Percentiles rank a stretch among this genome's conserved stretches.
These are phyloP conservation scores for Tylopilus felleus DNA, from an alignment of 768 basidiomycete genomes.

Conservation along the genomic window DNA sequence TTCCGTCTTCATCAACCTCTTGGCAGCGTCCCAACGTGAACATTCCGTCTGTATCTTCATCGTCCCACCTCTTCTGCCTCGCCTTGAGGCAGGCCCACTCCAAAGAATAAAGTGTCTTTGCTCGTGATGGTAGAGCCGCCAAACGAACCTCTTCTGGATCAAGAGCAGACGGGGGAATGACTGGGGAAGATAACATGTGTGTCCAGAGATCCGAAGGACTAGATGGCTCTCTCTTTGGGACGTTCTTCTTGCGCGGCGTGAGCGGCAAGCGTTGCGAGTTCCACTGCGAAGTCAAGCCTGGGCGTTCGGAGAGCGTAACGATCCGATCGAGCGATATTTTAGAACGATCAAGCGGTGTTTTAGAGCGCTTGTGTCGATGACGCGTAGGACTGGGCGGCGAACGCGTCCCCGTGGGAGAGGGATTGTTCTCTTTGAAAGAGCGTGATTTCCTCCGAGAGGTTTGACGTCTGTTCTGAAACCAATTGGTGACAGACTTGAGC, in stretches of 20 bases:
- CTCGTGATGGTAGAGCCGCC: slow-evolving; percentile 27
- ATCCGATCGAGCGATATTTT: slow-evolving; percentile 31
- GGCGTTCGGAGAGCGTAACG: slow-evolving; percentile 30
- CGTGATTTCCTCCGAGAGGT: slow-evolving; percentile 30
- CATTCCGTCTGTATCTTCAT: slow-evolving; percentile 19
- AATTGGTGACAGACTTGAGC: slow-evolving; percentile 67
- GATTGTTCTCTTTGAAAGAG: slow-evolving; percentile 22
- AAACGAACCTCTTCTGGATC: slow-evolving; percentile 26
- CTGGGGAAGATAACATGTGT: slow-evolving; percentile 30
- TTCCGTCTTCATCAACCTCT: slow-evolving; percentile 10
- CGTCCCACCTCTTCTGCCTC: slow-evolving; percentile 28
- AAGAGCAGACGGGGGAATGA: slow-evolving; percentile 16
- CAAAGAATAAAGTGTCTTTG: slow-evolving; percentile 50
- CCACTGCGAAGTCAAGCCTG: slow-evolving; percentile 12
- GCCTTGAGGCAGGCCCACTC: slow-evolving; percentile 71
- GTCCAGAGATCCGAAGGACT: slow-evolving; percentile 28
- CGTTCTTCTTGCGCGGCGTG: slow-evolving; percentile 27
- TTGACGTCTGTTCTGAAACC: slow-evolving; percentile 83
- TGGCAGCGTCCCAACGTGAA: not conserved
- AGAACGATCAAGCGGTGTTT: slow-evolving; percentile 21
- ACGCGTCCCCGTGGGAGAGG: slow-evolving; percentile 5
- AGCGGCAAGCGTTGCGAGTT: slow-evolving; percentile 15
- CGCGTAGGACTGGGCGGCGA: slow-evolving; percentile 3
- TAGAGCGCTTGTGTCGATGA: slow-evolving; percentile 6
- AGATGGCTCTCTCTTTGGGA: not conserved